Evolutionary conservation across 2,329 filamentous ascomycete species (phyloP).

Genomic region (Cordyceps farinosa): DNA sequence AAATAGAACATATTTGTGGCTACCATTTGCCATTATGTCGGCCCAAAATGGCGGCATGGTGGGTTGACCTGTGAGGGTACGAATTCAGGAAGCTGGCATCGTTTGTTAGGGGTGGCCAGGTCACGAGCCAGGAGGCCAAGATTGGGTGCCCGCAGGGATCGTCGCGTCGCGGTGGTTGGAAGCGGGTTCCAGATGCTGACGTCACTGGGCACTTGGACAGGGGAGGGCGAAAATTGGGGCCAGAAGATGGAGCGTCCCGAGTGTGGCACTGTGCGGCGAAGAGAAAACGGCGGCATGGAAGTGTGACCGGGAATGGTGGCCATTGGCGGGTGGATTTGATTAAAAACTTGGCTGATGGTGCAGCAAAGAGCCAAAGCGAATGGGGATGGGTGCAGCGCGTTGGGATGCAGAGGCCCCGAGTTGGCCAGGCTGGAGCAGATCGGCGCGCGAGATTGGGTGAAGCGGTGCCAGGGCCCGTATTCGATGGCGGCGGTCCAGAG

Average conservation of each 20-base stretch:
- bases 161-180: neutral
- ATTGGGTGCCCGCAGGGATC: neutral
- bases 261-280: neutral
- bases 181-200: slow-evolving; percentile 5
- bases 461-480: neutral
- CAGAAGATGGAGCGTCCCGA: neutral
- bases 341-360: neutral
- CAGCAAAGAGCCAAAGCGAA: neutral
- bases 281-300: neutral
- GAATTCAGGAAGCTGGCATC: no score
- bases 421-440: neutral
- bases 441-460: neutral
- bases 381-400: neutral
- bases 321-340: neutral
- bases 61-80: no score
- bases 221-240: neutral
- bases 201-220: slow-evolving; percentile 3
- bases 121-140: neutral
- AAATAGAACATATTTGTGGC: no score
- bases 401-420: neutral
- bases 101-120: neutral
- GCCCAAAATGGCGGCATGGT: no score
- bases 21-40: no score
- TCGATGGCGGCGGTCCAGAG: neutral
- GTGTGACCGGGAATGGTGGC: neutral